A percentile compares a stretch with the other conserved stretches of the same genome.
Evolutionary conservation across 306 rosid genomes (phyloP).

Genomic region (Dalbergia cochinchinensis): DNA sequence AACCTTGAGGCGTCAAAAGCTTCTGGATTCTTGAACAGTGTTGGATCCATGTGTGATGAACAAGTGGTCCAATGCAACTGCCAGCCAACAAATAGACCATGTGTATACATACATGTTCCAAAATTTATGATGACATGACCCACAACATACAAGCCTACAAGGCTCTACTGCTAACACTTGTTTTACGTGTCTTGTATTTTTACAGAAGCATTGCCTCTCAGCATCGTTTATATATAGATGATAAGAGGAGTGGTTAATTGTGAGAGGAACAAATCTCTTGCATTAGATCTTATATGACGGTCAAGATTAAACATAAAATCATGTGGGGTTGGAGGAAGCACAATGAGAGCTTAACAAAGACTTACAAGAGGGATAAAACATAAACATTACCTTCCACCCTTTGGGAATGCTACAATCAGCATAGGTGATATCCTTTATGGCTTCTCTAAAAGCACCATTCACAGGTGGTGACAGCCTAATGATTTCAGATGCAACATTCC

Average conservation of each 20-base stretch:
- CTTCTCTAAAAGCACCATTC: conserved; percentile 63
- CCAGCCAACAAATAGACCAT: neutral
- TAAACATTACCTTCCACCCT: conserved; percentile 66
- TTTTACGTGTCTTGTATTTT: too few relatives aligned
- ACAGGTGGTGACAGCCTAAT: conserved; percentile 59
- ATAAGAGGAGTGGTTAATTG: too few relatives aligned
- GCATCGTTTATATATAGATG: too few relatives aligned
- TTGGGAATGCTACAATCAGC: conserved; percentile 61
- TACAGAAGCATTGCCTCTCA: too few relatives aligned
- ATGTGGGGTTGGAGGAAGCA: neutral
- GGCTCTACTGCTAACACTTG: too few relatives aligned
- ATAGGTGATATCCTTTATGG: conserved; percentile 52
- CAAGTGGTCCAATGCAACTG: conserved; percentile 58
- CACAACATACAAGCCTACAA: too few relatives aligned
- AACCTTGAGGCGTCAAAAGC: conserved; percentile 62
- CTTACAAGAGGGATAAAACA: neutral
- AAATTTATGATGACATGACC: too few relatives aligned
- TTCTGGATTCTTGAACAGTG: conserved; percentile 51
- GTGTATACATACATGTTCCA: too few relatives aligned
- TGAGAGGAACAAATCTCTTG: too few relatives aligned
- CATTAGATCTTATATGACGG: too few relatives aligned
- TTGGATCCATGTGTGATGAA: conserved; percentile 58
- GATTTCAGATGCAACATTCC: conserved; percentile 65
- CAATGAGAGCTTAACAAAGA: neutral
- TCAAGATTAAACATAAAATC: neutral